These are phyloP conservation scores for Choanephora cucurbitarum DNA, from an alignment of 371 early-diverging fungal species.

Conservation along the genomic window DNA sequence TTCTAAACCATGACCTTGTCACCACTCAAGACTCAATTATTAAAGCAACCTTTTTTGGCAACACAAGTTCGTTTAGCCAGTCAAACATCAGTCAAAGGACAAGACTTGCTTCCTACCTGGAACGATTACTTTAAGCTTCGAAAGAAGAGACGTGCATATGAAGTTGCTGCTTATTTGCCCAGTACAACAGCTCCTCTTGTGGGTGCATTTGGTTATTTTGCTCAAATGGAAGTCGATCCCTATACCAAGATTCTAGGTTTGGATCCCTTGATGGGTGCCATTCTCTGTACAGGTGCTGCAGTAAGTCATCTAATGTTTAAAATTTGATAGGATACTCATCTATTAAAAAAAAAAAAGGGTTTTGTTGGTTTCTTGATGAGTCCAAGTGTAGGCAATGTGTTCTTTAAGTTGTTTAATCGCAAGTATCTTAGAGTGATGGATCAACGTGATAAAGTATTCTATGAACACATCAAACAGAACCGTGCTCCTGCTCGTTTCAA, in stretches of 20 bases:
- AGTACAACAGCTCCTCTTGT: conserved; percentile 62
- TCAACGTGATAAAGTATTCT: conserved; percentile 77
- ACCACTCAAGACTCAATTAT: conserved; percentile 17
- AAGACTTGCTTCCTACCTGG: conserved; percentile 56
- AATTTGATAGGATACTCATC: too few species aligned
- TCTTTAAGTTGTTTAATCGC: conserved; percentile 66
- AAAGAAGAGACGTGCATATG: conserved; percentile 67
- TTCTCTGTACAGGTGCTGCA: conserved; percentile 57
- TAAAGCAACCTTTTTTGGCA: conserved; percentile 12
- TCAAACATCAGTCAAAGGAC: conserved; percentile 3
- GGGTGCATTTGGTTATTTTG: conserved; percentile 70
- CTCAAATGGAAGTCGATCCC: conserved; percentile 77
- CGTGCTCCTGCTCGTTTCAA: conserved; percentile 79
- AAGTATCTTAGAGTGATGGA: conserved; percentile 61
- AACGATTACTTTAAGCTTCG: conserved; percentile 80
- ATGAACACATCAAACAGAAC: conserved; percentile 75
- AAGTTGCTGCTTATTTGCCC: conserved; percentile 66
- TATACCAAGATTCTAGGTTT: conserved; percentile 75
- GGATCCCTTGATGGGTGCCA: conserved; percentile 76
- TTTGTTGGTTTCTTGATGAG: conserved; percentile 71
- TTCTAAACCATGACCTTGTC: conserved; percentile 11
- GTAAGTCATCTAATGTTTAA: conserved; percentile 28
- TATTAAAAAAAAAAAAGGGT: conserved; percentile 39
- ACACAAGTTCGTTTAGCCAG: conserved; percentile 17
- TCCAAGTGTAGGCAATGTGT: conserved; percentile 63